Evolutionary conservation across 192 early-diverging fungal genomes (phyloP).

Genomic region (Ambispora gerdemannii): DNA sequence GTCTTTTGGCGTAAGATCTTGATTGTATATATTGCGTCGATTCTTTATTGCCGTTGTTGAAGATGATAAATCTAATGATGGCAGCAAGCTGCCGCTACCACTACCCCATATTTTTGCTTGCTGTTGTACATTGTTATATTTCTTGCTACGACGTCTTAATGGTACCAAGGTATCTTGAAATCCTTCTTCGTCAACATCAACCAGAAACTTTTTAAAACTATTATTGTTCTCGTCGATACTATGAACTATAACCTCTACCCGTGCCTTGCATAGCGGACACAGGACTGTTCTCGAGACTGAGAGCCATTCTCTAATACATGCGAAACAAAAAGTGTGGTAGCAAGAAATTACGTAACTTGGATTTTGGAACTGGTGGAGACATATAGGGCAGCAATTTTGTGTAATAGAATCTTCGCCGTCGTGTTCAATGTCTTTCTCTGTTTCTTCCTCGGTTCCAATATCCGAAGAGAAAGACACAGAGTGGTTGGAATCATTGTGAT

Average conservation of each 20-base stretch:
- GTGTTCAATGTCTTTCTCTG: not conserved
- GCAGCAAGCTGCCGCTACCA: too few species aligned
- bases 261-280: slow-evolving; percentile 49
- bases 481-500: too few species aligned
- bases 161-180: not conserved
- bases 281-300: slow-evolving; percentile 29
- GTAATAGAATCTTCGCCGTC: not conserved
- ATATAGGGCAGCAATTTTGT: not conserved
- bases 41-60: not conserved
- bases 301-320: slow-evolving; percentile 49
- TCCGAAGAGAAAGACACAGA: too few species aligned
- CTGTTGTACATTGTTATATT: not conserved
- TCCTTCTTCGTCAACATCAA: not conserved
- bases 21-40: not conserved
- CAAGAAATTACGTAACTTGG: slow-evolving; percentile 31
- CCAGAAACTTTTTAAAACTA: slow-evolving; percentile 14
- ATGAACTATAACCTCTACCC: slow-evolving; percentile 28
- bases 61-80: too few species aligned
- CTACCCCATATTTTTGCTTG: not conserved
- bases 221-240: slow-evolving; percentile 6
- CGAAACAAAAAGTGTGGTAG: slow-evolving; percentile 47
- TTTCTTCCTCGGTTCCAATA: too few species aligned
- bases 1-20: not conserved
- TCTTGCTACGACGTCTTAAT: not conserved
- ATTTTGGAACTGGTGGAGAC: not conserved